phyloP scores from a whole-genome alignment of 2,329 filamentous ascomycete species.

The Colletotrichum sansevieriae region DNA sequence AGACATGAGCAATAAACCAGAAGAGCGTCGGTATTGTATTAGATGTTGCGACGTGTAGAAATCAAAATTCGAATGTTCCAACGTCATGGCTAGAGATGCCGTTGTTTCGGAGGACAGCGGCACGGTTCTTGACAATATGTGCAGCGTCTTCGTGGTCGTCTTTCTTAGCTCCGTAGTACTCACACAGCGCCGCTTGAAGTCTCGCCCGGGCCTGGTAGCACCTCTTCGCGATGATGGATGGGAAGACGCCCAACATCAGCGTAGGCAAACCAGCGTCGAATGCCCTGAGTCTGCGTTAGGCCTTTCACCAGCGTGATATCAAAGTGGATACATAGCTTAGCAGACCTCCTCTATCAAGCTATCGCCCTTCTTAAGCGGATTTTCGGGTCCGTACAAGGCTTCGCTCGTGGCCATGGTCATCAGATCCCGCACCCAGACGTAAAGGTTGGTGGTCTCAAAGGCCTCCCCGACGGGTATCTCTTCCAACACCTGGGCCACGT shows the following conservation, averaged over 20 bases:
- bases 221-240: slow-evolving; percentile 48
- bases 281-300: slow-evolving; percentile 4
- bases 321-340: slow-evolving; percentile 36
- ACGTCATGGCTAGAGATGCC: slow-evolving; percentile 47
- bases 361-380: slow-evolving; percentile 54
- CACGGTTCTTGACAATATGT: slow-evolving; percentile 48
- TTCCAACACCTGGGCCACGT: slow-evolving; percentile 24
- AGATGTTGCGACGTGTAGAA: slow-evolving; percentile 48
- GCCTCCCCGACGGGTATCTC: slow-evolving; percentile 45
- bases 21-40: slow-evolving; percentile 55
- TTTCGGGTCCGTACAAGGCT: slow-evolving; percentile 58
- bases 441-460: slow-evolving; percentile 49
- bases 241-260: slow-evolving; percentile 48
- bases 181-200: slow-evolving; percentile 46
- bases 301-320: neutral
- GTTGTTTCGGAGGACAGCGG: slow-evolving; percentile 46
- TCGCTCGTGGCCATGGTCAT: slow-evolving; percentile 55
- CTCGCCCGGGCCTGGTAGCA: slow-evolving; percentile 47
- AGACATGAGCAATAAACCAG: slow-evolving; percentile 52
- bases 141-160: slow-evolving; percentile 48
- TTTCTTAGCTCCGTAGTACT: slow-evolving; percentile 49
- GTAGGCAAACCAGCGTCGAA: slow-evolving; percentile 19
- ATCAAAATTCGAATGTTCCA: slow-evolving; percentile 48
- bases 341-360: slow-evolving; percentile 52
- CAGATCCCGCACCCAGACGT: slow-evolving; percentile 52